A percentile compares a stretch with the other conserved stretches of the same genome.
Evolutionary conservation across 129 eudicot species (phyloP).

Genomic region (Centella asiatica): DNA sequence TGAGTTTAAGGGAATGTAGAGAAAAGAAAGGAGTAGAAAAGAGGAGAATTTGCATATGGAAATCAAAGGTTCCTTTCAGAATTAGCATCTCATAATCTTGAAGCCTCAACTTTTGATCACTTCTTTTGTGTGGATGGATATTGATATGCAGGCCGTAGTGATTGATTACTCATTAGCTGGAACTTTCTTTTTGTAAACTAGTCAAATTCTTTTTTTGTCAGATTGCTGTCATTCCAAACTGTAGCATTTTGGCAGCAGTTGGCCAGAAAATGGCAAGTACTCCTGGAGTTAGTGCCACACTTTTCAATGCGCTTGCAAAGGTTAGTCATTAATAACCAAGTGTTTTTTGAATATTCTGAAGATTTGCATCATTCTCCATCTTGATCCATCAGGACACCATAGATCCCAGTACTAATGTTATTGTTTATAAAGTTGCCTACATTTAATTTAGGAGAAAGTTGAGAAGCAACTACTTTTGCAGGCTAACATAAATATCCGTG

Average conservation of each 20-base stretch:
- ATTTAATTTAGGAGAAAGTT: neutral
- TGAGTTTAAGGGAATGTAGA: too few species aligned
- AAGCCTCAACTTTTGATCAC: neutral
- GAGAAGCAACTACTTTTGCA: slow-evolving; percentile 20
- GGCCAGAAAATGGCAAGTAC: slow-evolving; percentile 99
- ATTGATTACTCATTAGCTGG: neutral
- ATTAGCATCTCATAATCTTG: too few species aligned
- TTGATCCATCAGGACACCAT: too few species aligned
- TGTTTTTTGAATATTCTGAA: too few species aligned
- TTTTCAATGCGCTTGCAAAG: slow-evolving; percentile 94
- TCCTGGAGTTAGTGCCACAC: slow-evolving; percentile 98
- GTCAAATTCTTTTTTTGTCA: slow-evolving; percentile 18
- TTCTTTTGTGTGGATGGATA: neutral
- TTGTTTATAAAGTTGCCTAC: neutral
- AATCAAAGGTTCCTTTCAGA: too few species aligned
- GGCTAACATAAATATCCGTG: slow-evolving; percentile 92
- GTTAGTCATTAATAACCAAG: slow-evolving; percentile 34
- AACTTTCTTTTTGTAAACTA: slow-evolving; percentile 4
- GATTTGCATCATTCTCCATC: too few species aligned
- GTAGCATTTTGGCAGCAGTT: slow-evolving; percentile 98
- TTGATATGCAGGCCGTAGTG: too few species aligned
- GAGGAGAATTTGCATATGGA: too few species aligned
- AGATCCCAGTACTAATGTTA: neutral
- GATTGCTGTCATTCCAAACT: slow-evolving; percentile 82
- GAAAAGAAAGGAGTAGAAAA: too few species aligned